Base-by-base conservation (phyloP, 306 rosid genomes). In the Cicer bijugum region DNA sequence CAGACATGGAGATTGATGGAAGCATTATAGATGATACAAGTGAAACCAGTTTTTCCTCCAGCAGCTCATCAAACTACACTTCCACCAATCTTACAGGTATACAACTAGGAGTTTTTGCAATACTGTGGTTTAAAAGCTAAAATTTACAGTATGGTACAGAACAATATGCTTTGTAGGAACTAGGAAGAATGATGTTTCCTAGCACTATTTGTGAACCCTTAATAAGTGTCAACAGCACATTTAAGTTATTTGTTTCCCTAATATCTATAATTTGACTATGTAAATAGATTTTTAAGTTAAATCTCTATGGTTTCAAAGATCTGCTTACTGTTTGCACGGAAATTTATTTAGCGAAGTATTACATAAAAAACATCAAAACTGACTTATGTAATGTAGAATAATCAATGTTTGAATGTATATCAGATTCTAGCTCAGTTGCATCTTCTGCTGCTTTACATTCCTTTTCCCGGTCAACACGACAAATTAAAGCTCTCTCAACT, bases 401-500 rank as follows among this genome's bases (percentile, higher is more conserved):
- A 38, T 46, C 59, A 5, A 46, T 17, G 9, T 63, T 76, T 45
- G 52, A 50, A 62, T 74, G 50, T 35, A 28, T 56, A 64, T 65
- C 95, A 94, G 99, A 91, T 47, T 14, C 43, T 69, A 75, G 59
- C 39, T 94, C 96, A 0, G 56, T 69, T 58, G 59, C 82, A 63
- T 85, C 90, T 4, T 53, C 61, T 74, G 66, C 88, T 71, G 84
- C 81, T 69, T 77, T 78, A 60, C 77, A 46, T 45, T 84, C 90
- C 35, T 72, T 91, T 45, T 87, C 95, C 61, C 80, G 87, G 42
- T 64, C 91, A 46, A 68, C 85, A 38, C 96, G 87, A 75, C 80
- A 91, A 55, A 86, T 80, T 84, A 96, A 87, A 70, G 96, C 96
- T 57, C 97, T 91, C 75, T 46, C 93, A 47, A 62, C 81, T 73